These are phyloP conservation scores for Neostapfia colusana DNA, from an alignment of 176 grass and related monocot species.

Conservation along the genomic window DNA sequence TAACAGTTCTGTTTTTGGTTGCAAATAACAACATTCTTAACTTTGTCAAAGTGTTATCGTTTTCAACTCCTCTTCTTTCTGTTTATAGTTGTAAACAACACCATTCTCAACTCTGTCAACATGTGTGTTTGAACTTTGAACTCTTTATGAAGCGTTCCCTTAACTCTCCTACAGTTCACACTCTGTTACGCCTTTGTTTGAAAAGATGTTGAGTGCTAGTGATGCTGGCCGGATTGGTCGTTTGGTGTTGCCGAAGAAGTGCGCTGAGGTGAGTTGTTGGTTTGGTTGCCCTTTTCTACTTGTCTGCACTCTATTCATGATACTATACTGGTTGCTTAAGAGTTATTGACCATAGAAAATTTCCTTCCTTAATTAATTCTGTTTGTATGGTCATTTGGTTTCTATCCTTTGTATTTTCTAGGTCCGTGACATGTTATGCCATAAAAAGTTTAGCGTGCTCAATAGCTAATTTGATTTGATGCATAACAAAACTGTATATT, in stretches of 20 bases:
- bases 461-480: not conserved
- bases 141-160: constrained; percentile 41
- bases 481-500: not conserved
- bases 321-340: not conserved
- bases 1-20: constrained; percentile 17
- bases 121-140: constrained; percentile 36
- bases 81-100: constrained; percentile 6
- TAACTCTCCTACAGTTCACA: constrained; percentile 72
- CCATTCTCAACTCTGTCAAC: not conserved
- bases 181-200: constrained; percentile 91
- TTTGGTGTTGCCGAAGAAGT: constrained; percentile 99
- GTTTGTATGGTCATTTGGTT: not conserved
- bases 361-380: constrained; percentile 4
- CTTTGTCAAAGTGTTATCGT: not conserved
- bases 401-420: not conserved
- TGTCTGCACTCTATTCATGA: constrained; percentile 26
- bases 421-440: constrained; percentile 10
- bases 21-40: constrained; percentile 1
- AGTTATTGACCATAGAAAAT: not conserved
- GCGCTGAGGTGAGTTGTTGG: constrained; percentile 71
- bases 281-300: constrained; percentile 24
- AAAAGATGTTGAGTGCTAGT: constrained; percentile 98
- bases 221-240: constrained; percentile 98
- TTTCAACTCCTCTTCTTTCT: constrained; percentile 31
- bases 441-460: not conserved